phyloP scores from a whole-genome alignment of 345 rosid species.

The Dimocarpus longan region DNA sequence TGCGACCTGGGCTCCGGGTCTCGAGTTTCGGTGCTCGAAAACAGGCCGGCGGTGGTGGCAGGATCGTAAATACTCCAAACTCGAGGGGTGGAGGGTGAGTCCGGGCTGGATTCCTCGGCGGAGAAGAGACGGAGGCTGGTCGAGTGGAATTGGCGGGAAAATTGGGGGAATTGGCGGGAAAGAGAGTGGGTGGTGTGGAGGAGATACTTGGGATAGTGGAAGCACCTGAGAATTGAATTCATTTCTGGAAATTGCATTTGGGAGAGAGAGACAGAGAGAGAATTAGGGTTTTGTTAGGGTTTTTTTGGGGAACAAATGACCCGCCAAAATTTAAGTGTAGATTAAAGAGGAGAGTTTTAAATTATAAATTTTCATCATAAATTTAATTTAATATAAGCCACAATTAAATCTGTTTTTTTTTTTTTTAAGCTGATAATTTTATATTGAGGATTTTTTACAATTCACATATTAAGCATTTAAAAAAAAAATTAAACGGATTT shows the following conservation, averaged over 20 bases:
- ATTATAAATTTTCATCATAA: too few relatives aligned
- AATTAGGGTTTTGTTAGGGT: background rate
- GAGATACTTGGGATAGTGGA: slow-evolving; percentile 20
- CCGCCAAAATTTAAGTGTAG: slow-evolving; percentile 4
- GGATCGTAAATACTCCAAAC: slow-evolving; percentile 42
- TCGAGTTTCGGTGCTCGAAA: background rate
- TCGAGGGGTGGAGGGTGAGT: slow-evolving; percentile 11
- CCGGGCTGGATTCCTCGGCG: slow-evolving; percentile 1
- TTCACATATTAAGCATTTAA: too few relatives aligned
- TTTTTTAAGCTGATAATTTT: too few relatives aligned
- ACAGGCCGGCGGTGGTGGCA: slow-evolving; percentile 8
- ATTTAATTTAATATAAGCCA: too few relatives aligned
- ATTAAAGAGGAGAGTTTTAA: too few relatives aligned
- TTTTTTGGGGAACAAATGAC: background rate
- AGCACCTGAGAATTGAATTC: slow-evolving; percentile 34
- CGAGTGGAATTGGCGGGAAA: slow-evolving; percentile 30
- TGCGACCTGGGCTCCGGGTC: slow-evolving; percentile 8
- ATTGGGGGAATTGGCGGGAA: slow-evolving; percentile 24
- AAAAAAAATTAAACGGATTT: too few relatives aligned
- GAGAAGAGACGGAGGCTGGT: slow-evolving; percentile 19
- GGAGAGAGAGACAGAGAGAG: background rate
- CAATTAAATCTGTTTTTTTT: too few relatives aligned
- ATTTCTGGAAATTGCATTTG: slow-evolving; percentile 38
- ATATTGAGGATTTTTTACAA: too few relatives aligned
- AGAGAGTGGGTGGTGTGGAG: slow-evolving; percentile 4